Evolutionary conservation across 2,329 filamentous ascomycete genomes (phyloP).

Genomic region (Calonectria honghensis): DNA sequence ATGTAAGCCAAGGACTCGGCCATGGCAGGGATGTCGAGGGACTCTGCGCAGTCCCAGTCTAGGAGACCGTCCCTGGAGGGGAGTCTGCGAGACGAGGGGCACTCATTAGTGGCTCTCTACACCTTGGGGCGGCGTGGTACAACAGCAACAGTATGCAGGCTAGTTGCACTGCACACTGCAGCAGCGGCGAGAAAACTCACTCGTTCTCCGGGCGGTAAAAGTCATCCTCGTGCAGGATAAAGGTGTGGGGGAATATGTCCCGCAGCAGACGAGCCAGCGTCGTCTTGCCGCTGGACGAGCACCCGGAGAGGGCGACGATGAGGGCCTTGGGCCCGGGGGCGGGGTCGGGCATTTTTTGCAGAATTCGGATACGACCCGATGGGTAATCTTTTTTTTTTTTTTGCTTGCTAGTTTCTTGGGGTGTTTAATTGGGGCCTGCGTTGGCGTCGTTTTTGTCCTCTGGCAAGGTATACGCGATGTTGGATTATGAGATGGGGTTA

Average conservation of each 20-base stretch:
- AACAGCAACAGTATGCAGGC: neutral
- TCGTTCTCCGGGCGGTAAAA: constrained; percentile 90
- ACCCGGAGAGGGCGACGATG: constrained; percentile 89
- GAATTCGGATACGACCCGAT: neutral
- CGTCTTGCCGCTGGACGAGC: constrained; percentile 95
- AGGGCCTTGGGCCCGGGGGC: constrained; percentile 70
- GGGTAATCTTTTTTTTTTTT: neutral
- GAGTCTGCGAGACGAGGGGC: constrained; percentile 59
- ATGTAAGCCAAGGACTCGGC: constrained; percentile 81
- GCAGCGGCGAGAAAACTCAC: constrained; percentile 64
- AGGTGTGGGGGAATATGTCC: constrained; percentile 84
- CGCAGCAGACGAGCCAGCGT: constrained; percentile 90
- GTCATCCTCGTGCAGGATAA: constrained; percentile 96
- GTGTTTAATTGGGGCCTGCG: neutral
- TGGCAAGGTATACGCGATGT: neutral
- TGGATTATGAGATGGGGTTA: neutral
- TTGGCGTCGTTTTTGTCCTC: neutral
- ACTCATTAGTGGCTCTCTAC: neutral
- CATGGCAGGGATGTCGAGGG: constrained; percentile 84
- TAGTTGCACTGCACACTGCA: neutral
- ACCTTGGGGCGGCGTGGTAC: neutral
- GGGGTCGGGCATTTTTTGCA: constrained; percentile 48
- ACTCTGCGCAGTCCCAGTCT: constrained; percentile 94
- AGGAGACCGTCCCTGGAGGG: constrained; percentile 77
- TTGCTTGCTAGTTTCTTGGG: neutral